Conservation (phyloP, 2,329 filamentous ascomycete genomes). For the Aschersonia sp. region DNA sequence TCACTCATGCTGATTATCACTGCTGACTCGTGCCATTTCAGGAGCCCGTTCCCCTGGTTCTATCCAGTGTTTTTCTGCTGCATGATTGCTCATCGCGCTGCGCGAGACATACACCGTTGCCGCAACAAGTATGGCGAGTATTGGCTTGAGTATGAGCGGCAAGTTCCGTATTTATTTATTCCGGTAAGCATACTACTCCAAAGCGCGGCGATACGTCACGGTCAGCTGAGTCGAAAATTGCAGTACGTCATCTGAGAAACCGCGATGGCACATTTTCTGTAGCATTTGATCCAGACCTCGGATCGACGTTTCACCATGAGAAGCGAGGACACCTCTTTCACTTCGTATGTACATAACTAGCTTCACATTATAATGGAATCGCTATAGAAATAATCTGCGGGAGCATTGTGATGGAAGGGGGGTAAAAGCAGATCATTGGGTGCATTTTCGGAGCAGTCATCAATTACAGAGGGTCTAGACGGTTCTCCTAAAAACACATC, state of each 20-base stretch:
- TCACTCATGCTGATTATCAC: slow-evolving; percentile 31
- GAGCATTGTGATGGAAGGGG: background rate
- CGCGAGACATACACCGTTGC: slow-evolving; percentile 63
- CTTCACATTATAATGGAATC: background rate
- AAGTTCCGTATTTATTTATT: slow-evolving; percentile 71
- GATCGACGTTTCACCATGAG: too few species aligned
- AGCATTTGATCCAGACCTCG: too few species aligned
- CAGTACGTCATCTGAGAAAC: background rate
- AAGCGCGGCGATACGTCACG: background rate
- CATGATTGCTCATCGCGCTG: slow-evolving; percentile 70
- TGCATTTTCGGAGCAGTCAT: too few species aligned
- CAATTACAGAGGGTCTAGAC: too few species aligned
- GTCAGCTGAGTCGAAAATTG: background rate
- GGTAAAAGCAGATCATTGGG: background rate
- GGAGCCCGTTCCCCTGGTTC: slow-evolving; percentile 76
- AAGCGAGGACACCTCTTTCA: too few species aligned
- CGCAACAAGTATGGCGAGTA: slow-evolving; percentile 65
- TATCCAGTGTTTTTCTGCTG: slow-evolving; percentile 66
- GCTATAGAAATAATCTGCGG: background rate
- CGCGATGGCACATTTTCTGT: too few species aligned
- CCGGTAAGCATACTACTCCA: slow-evolving; percentile 59
- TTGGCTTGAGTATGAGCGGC: slow-evolving; percentile 64
- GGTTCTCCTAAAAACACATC: too few species aligned
- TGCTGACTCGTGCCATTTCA: slow-evolving; percentile 16
- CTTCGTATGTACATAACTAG: background rate